These are phyloP conservation scores for Arthrobotrys sphaeroides DNA, from an alignment of 2,329 filamentous ascomycete genomes.

Conservation along the genomic window DNA sequence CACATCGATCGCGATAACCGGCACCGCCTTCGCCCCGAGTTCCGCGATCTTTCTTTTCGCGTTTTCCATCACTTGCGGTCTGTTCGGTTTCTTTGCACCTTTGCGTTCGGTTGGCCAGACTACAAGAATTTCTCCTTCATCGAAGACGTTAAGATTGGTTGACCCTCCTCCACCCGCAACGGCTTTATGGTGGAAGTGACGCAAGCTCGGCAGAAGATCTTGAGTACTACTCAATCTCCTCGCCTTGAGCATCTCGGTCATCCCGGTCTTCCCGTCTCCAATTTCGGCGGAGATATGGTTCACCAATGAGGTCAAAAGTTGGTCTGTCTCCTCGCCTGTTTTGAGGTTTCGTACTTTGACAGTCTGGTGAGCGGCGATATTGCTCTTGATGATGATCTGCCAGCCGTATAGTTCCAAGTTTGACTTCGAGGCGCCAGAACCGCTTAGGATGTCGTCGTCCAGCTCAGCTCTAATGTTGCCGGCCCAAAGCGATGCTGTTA, in stretches of 20 bases:
- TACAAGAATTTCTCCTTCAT: conserved; percentile 74
- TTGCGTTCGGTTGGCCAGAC: conserved; percentile 84
- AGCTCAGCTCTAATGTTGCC: conserved; percentile 89
- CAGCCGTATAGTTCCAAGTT: conserved; percentile 79
- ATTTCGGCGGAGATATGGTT: conserved; percentile 82
- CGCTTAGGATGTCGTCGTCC: conserved; percentile 78
- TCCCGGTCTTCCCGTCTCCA: conserved; percentile 75
- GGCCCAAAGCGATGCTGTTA: conserved; percentile 71
- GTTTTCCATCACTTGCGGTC: conserved; percentile 79
- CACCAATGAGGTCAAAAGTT: conserved; percentile 77
- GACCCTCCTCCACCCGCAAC: conserved; percentile 55
- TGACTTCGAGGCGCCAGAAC: conserved; percentile 83
- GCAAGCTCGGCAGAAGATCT: conserved; percentile 59
- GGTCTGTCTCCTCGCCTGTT: conserved; percentile 82
- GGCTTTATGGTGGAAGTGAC: conserved; percentile 59
- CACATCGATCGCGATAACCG: conserved; percentile 87
- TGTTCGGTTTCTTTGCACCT: conserved; percentile 85
- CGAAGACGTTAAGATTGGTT: conserved; percentile 58
- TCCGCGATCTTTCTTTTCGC: conserved; percentile 62
- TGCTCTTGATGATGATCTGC: conserved; percentile 77
- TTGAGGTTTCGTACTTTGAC: conserved; percentile 82
- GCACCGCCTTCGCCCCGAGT: conserved; percentile 73
- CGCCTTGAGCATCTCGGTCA: conserved; percentile 61
- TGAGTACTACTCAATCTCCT: conserved; percentile 50
- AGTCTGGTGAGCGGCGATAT: conserved; percentile 64